A percentile compares a stretch with the other conserved stretches of the same genome.
These are phyloP conservation scores for Elasticomyces elasticus DNA, from an alignment of 495 filamentous ascomycete species.

Conservation along the genomic window DNA sequence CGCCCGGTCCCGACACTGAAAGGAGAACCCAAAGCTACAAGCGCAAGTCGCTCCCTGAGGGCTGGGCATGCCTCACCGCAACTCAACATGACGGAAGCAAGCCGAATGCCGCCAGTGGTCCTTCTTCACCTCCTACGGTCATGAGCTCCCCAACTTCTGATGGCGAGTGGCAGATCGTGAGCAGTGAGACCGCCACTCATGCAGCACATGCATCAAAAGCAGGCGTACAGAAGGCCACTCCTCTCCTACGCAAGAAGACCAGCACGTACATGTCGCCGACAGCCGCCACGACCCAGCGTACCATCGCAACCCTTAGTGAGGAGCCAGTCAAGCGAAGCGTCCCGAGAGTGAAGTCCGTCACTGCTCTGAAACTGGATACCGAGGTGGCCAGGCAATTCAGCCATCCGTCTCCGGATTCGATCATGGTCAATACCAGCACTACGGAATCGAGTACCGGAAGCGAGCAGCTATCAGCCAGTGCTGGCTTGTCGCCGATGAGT, in stretches of 20 bases:
- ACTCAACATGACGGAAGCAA: neutral
- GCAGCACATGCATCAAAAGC: neutral
- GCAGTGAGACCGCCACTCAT: neutral
- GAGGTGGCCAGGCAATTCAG: neutral
- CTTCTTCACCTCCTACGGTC: neutral
- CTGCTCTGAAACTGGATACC: neutral
- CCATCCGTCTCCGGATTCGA: neutral
- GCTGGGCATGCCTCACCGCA: neutral
- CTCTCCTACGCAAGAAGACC: constrained; percentile 10
- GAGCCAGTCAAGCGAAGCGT: constrained; percentile 2
- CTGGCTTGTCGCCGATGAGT: neutral
- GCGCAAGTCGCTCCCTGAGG: constrained; percentile 14
- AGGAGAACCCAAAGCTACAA: constrained; percentile 5
- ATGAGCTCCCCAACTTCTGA: neutral
- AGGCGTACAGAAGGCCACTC: neutral
- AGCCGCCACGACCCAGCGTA: constrained; percentile 14
- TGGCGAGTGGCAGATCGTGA: neutral
- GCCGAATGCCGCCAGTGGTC: neutral
- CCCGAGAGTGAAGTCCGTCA: neutral
- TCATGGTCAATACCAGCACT: neutral
- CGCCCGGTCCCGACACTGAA: neutral
- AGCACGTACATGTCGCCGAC: constrained; percentile 22
- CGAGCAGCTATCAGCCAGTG: neutral
- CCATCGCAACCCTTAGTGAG: constrained; percentile 8
- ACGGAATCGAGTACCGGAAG: neutral